Percentiles rank a stretch among this genome's conserved stretches.
Evolutionary conservation across 768 basidiomycete species (phyloP).

Genomic region (Pisolithus microcarpus): DNA sequence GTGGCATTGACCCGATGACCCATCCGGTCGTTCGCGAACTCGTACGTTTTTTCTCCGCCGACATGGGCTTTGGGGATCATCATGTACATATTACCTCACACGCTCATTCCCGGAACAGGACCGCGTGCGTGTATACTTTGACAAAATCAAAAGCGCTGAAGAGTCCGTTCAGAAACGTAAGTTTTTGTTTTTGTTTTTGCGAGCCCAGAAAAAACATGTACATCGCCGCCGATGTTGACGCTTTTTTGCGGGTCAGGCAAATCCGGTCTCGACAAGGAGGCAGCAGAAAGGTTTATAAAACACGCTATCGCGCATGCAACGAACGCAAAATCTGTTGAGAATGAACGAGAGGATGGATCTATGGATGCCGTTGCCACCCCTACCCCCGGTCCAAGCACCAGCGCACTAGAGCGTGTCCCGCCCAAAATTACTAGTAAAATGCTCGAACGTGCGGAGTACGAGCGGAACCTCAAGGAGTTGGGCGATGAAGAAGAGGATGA

Average conservation of each 20-base stretch:
- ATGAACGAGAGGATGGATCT: constrained; percentile 20
- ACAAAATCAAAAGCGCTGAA: constrained; percentile 73
- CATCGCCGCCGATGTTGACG: neutral
- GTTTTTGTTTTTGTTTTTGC: too few relatives aligned
- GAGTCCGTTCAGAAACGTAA: constrained; percentile 46
- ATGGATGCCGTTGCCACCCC: neutral
- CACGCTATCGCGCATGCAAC: constrained; percentile 67
- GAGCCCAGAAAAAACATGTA: neutral
- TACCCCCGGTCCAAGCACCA: constrained; percentile 9
- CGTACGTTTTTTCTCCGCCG: constrained; percentile 10
- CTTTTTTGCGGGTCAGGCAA: constrained; percentile 26
- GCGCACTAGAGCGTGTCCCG: constrained; percentile 30
- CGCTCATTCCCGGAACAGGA: constrained; percentile 38
- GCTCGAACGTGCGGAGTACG: constrained; percentile 59
- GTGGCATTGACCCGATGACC: constrained; percentile 71
- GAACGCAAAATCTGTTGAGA: constrained; percentile 22
- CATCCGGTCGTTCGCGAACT: constrained; percentile 69
- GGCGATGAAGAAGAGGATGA: constrained; percentile 37
- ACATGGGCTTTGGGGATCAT: too few relatives aligned
- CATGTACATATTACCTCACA: neutral
- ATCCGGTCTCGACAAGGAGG: constrained; percentile 62
- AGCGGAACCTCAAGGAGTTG: constrained; percentile 43
- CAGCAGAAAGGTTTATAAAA: constrained; percentile 78
- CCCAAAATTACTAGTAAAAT: constrained; percentile 65
- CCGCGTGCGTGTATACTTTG: constrained; percentile 73